Evolutionary conservation across 257 asterid genomes (phyloP).

Genomic region (Plectranthus barbatus): DNA sequence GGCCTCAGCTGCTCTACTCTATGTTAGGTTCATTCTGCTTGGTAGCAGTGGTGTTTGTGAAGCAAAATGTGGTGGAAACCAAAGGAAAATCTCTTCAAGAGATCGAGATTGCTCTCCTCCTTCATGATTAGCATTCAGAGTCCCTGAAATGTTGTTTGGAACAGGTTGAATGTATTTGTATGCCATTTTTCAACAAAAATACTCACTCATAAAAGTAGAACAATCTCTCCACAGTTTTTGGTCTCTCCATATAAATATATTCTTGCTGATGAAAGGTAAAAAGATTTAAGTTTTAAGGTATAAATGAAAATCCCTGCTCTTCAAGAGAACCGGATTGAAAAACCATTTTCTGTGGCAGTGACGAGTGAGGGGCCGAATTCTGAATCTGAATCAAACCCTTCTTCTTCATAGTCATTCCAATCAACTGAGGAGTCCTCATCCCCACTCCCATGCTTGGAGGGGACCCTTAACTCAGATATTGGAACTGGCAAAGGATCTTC

Average conservation of each 20-base stretch:
- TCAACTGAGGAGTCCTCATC: constrained; percentile 51
- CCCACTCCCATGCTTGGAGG: constrained; percentile 37
- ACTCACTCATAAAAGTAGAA: too few relatives aligned
- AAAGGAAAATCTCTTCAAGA: constrained; percentile 93
- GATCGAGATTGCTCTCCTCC: constrained; percentile 84
- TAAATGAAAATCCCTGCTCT: background rate
- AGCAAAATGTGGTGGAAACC: constrained; percentile 74
- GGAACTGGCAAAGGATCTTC: constrained; percentile 75
- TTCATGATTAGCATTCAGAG: constrained; percentile 29
- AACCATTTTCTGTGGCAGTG: constrained; percentile 48
- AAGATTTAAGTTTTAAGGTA: too few relatives aligned
- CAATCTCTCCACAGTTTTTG: too few relatives aligned
- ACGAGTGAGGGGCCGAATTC: constrained; percentile 51
- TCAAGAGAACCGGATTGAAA: constrained; percentile 58
- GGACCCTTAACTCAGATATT: constrained; percentile 62
- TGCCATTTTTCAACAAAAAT: too few relatives aligned
- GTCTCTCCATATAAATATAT: too few relatives aligned
- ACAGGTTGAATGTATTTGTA: too few relatives aligned
- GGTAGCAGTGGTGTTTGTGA: constrained; percentile 66
- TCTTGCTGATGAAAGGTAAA: too few relatives aligned
- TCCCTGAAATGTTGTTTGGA: too few relatives aligned
- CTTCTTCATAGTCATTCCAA: constrained; percentile 41
- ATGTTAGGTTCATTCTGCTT: constrained; percentile 63
- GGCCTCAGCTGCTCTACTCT: constrained; percentile 62
- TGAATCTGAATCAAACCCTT: constrained; percentile 60